Evolutionary conservation across 371 early-diverging fungal genomes (phyloP), one percentile per base, ranked within the genome.

Genomic region (Sporodiniella umbellata): DNA sequence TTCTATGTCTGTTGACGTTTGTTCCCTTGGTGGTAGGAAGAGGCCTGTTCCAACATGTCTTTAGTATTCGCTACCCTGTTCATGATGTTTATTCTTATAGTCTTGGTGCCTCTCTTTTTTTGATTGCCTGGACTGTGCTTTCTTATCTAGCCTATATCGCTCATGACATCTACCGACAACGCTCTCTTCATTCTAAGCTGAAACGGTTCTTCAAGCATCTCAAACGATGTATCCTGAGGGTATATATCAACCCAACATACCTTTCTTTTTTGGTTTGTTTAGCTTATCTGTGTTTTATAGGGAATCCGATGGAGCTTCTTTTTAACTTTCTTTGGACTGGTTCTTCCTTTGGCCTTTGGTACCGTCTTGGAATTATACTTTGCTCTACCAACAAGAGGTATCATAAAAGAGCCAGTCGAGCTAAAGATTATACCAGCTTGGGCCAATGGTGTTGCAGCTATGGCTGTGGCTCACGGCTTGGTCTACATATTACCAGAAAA

Each of bases 41-140:
- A 23, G 45, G 35, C 28, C 25, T 80, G 12, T 67, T 75, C 48
- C 43, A 59, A 23, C n/a, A 39, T 3, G 48, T 51, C 23, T 35
- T 78, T 0, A 28, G 31, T 0, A 33, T 63, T 6, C 42, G 54
- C 2, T 46, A 45, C 2, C 53, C 56, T 12, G 72, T 83, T 1
- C 84, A 86, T 48, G 86, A 86, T 45, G 48, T 81, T 2, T 86
- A 86, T 48, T 59, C 84, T 12, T 75, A 59, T 42, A 38, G 47
- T 12, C 23, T 53, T 0, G 73, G 73, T 11, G 58, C 51, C 2
- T 25, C 33, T 8, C n/a, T 66, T 23, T 17, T 66, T 22, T 24
- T 68, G 2, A 23, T 55, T 12, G 4, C 42, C 15, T 22, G 52
- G 19, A 44, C n/a, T 17, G 4, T 35, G 19, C 5, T 10, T 8